These are phyloP conservation scores for Plasmodium relictum DNA, from an alignment of 169 alveolate genomes.

Conservation along the genomic window DNA sequence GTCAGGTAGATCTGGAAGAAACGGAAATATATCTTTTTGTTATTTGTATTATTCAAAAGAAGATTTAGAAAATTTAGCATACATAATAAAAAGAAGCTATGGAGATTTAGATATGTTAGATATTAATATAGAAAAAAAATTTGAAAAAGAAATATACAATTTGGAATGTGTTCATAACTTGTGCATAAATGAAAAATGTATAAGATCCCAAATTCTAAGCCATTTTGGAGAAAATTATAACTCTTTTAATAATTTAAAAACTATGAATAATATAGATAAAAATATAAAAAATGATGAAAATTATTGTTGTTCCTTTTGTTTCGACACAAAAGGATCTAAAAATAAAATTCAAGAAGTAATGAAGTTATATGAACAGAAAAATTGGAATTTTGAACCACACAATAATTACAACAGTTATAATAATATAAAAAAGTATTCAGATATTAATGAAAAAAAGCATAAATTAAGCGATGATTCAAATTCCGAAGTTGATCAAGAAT, in stretches of 20 bases:
- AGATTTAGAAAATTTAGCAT: conserved; percentile 79
- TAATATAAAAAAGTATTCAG: not conserved
- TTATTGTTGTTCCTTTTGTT: conserved; percentile 64
- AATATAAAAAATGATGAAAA: conserved; percentile 5
- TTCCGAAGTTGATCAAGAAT: conserved; percentile 10
- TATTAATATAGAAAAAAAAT: conserved; percentile 30
- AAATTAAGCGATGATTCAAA: not conserved
- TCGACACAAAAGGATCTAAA: conserved; percentile 40
- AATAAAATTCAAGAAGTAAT: conserved; percentile 28
- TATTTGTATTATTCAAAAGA: conserved; percentile 85
- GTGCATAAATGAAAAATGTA: conserved; percentile 53
- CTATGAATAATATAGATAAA: not conserved
- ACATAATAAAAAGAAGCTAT: conserved; percentile 38
- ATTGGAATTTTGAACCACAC: conserved; percentile 1
- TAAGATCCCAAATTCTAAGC: conserved; percentile 44
- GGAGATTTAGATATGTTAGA: conserved; percentile 26
- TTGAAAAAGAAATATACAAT: conserved; percentile 62
- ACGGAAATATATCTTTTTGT: conserved; percentile 91
- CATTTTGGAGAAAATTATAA: conserved; percentile 37
- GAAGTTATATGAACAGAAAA: conserved; percentile 18
- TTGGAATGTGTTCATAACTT: conserved; percentile 64
- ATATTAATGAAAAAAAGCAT: conserved; percentile 11
- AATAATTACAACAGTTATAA: not conserved
- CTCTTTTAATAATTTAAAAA: not conserved
- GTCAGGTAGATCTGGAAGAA: conserved; percentile 99